Evolutionary conservation across 441 rosid species (phyloP), one percentile per base, ranked within the genome.

Genomic region (Rhodomyrtus psidioides): DNA sequence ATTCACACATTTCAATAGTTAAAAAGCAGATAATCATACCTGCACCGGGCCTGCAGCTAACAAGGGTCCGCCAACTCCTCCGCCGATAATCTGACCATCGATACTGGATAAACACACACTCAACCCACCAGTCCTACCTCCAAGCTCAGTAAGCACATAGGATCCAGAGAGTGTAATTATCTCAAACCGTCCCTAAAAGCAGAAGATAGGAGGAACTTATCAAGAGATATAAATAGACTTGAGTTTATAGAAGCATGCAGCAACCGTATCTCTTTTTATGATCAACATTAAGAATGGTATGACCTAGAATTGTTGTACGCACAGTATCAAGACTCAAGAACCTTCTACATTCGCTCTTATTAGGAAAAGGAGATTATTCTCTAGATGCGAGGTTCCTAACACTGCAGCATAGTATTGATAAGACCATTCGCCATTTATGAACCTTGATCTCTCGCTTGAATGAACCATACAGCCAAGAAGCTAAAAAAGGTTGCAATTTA

Each of bases 21-120:
- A 70, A 70, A 70, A 70, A 39, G 17, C 74, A 84, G 14, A 84
- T 62, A 30, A 27, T 19, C 30, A 59, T 54, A 97, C 99, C 99
- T 97, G 98, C 85, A 97, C 99, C 46, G 98, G 96, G 74, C 99
- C 96, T 19, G 95, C 96, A 87, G 99, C 99, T 62, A 85, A 93
- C 88, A 97, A 89, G 54, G 92, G 96, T 79, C 95, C 97, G 54
- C 95, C 97, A 85, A 97, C 91, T 24, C 94, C 98, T 89, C 99
- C 99, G 49, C 99, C 99, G 81, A 97, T 88, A 65, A 95, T 92
- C 87, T 94, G 95, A 84, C 98, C 99, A 88, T 93, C 93, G 23
- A 94, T 59, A 86, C 85, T 89, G 79, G 94, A 92, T 58, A 97
- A 91, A 62, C 97, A 96, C 44, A 95, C 93, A 87, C 98, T 93